A percentile compares a stretch with the other conserved stretches of the same genome.
These are phyloP conservation scores for Plantago elongata DNA, from an alignment of 257 asterid species.

Conservation along the genomic window DNA sequence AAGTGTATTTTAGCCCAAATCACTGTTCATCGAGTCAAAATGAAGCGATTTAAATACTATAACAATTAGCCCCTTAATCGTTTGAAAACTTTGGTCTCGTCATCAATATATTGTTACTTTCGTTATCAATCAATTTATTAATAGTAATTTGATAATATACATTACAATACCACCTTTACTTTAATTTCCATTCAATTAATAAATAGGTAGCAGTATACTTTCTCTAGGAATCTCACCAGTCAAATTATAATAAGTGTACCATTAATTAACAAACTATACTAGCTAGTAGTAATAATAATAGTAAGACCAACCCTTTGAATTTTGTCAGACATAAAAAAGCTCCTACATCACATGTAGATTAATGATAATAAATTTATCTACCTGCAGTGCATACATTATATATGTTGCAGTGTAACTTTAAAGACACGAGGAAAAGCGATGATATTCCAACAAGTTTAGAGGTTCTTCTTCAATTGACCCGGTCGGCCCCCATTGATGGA, in stretches of 20 bases:
- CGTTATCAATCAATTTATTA: not conserved
- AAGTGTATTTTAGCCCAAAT: too few relatives aligned
- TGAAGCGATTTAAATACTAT: too few relatives aligned
- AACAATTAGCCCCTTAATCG: too few relatives aligned
- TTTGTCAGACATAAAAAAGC: slow-evolving; percentile 3
- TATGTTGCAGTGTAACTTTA: not conserved
- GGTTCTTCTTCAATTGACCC: too few relatives aligned
- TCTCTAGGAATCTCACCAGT: not conserved
- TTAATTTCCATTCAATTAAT: too few relatives aligned
- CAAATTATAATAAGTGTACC: not conserved
- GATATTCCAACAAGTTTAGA: not conserved
- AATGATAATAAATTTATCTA: not conserved
- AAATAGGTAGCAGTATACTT: not conserved
- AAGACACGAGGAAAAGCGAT: not conserved
- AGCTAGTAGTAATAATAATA: not conserved
- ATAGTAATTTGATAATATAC: too few relatives aligned
- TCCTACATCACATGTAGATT: slow-evolving; percentile 11
- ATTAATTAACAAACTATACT: not conserved
- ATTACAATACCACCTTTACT: too few relatives aligned
- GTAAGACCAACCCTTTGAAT: not conserved
- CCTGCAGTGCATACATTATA: not conserved
- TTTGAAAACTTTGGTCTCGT: not conserved
- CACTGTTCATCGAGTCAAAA: too few relatives aligned
- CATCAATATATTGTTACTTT: not conserved
- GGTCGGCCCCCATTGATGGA: too few relatives aligned